Conservation (phyloP, 768 basidiomycete genomes). For the Tephrocybe sp. region DNA sequence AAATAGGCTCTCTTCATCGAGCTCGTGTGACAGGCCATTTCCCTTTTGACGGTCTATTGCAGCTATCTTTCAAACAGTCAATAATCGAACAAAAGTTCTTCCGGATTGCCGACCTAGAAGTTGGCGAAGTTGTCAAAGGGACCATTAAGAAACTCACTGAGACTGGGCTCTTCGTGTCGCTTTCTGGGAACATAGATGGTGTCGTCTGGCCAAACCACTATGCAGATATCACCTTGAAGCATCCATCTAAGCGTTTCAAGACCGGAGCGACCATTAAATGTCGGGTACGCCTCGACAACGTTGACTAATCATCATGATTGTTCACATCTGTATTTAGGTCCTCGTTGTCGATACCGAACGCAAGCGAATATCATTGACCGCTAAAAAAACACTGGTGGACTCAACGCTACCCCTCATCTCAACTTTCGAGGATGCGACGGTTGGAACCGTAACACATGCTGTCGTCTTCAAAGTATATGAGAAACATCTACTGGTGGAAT, state of each 20-base stretch:
- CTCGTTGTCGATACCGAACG: slow-evolving; percentile 80
- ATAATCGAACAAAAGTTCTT: slow-evolving; percentile 86
- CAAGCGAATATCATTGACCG: slow-evolving; percentile 81
- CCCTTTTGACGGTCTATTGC: slow-evolving; percentile 82
- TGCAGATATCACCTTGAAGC: slow-evolving; percentile 92
- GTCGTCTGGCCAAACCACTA: slow-evolving; percentile 95
- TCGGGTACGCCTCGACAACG: slow-evolving; percentile 50
- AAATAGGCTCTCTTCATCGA: slow-evolving; percentile 71
- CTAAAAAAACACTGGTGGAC: slow-evolving; percentile 88
- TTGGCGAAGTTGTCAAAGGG: slow-evolving; percentile 86
- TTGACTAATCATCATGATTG: not conserved
- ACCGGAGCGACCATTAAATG: slow-evolving; percentile 81
- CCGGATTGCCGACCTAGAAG: slow-evolving; percentile 76
- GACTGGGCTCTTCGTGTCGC: slow-evolving; percentile 78
- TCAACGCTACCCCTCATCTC: slow-evolving; percentile 74
- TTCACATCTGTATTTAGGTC: slow-evolving; percentile 46
- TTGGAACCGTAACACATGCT: slow-evolving; percentile 75
- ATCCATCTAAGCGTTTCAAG: slow-evolving; percentile 91
- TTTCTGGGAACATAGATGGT: slow-evolving; percentile 88
- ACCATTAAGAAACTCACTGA: slow-evolving; percentile 85
- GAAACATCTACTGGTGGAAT: slow-evolving; percentile 81
- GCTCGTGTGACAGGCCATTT: slow-evolving; percentile 89
- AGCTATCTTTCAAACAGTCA: slow-evolving; percentile 83
- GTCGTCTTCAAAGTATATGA: slow-evolving; percentile 84
- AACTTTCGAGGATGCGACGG: slow-evolving; percentile 61